These are phyloP conservation scores for Brassica balearica DNA, from an alignment of 441 rosid genomes.

Conservation along the genomic window DNA sequence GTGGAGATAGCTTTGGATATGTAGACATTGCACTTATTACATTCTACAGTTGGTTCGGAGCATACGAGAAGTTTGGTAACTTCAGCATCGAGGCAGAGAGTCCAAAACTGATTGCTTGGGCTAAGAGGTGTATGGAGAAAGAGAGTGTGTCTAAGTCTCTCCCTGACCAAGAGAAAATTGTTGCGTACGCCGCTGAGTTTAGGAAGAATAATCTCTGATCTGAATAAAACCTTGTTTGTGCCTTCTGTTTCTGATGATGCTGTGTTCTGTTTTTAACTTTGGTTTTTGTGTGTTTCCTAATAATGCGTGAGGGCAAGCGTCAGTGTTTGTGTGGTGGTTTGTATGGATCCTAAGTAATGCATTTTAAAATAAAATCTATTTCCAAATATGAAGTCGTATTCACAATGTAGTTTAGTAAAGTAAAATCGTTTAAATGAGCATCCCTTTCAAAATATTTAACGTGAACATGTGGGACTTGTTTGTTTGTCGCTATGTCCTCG, in stretches of 20 bases:
- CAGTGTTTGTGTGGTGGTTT: not conserved
- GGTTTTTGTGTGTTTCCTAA: not conserved
- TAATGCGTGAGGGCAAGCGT: slow-evolving; percentile 31
- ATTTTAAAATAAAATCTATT: not conserved
- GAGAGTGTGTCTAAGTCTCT: slow-evolving; percentile 47
- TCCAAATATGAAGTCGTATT: slow-evolving; percentile 7
- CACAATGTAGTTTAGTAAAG: not conserved
- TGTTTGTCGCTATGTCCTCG: not conserved
- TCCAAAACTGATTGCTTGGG: slow-evolving; percentile 44
- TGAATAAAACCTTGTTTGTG: not conserved
- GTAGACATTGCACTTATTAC: slow-evolving; percentile 41
- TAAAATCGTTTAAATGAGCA: slow-evolving; percentile 11
- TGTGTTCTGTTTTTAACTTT: slow-evolving; percentile 17
- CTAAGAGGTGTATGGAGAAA: slow-evolving; percentile 40
- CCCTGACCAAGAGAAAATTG: slow-evolving; percentile 37
- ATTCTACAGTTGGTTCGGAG: slow-evolving; percentile 42
- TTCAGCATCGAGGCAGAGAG: slow-evolving; percentile 42
- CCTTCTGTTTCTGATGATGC: not conserved
- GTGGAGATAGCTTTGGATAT: slow-evolving; percentile 43
- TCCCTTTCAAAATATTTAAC: not conserved
- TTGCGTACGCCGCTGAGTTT: slow-evolving; percentile 19
- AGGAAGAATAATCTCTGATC: slow-evolving; percentile 39
- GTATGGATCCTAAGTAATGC: slow-evolving; percentile 12
- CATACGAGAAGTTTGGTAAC: slow-evolving; percentile 42
- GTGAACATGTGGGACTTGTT: slow-evolving; percentile 2